Percentiles rank a stretch among this genome's conserved stretches.
These are phyloP conservation scores for Malbranchea cinnamomea DNA, from an alignment of 2,329 filamentous ascomycete genomes.

Conservation along the genomic window DNA sequence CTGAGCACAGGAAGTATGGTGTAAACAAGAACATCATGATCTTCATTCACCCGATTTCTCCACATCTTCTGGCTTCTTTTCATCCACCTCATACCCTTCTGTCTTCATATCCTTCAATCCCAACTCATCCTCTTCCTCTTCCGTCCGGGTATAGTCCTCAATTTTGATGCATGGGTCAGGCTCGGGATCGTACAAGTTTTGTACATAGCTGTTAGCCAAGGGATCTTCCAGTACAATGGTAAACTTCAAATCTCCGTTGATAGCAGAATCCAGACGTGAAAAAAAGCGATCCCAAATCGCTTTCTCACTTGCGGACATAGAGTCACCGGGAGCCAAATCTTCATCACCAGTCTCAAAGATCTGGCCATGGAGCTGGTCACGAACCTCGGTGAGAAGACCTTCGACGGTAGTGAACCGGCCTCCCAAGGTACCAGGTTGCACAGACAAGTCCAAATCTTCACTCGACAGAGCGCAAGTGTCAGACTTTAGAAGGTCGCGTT, in stretches of 20 bases:
- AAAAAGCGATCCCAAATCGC: slow-evolving; percentile 73
- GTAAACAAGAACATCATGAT: too few species aligned
- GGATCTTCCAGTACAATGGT: slow-evolving; percentile 75
- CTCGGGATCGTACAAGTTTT: slow-evolving; percentile 65
- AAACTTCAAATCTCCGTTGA: slow-evolving; percentile 66
- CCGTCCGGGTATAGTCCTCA: slow-evolving; percentile 73
- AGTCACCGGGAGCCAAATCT: slow-evolving; percentile 54
- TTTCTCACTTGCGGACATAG: slow-evolving; percentile 51
- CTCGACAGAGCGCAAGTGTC: slow-evolving; percentile 81
- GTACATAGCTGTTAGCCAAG: slow-evolving; percentile 82
- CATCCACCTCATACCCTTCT: slow-evolving; percentile 62
- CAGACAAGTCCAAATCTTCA: slow-evolving; percentile 70
- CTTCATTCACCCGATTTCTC: slow-evolving; percentile 1
- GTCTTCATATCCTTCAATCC: slow-evolving; percentile 86
- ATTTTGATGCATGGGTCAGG: slow-evolving; percentile 70
- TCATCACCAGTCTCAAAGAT: slow-evolving; percentile 64
- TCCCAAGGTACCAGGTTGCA: slow-evolving; percentile 86
- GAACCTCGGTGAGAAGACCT: slow-evolving; percentile 80
- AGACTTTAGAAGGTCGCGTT: slow-evolving; percentile 87
- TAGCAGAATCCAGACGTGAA: slow-evolving; percentile 56
- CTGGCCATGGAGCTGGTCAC: slow-evolving; percentile 71
- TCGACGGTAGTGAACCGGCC: slow-evolving; percentile 96
- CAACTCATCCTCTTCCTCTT: slow-evolving; percentile 85
- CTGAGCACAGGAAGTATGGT: too few species aligned
- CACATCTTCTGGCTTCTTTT: slow-evolving; percentile 4